These are phyloP conservation scores for Spiraea crenata DNA, from an alignment of 331 rosid species.

Conservation along the genomic window DNA sequence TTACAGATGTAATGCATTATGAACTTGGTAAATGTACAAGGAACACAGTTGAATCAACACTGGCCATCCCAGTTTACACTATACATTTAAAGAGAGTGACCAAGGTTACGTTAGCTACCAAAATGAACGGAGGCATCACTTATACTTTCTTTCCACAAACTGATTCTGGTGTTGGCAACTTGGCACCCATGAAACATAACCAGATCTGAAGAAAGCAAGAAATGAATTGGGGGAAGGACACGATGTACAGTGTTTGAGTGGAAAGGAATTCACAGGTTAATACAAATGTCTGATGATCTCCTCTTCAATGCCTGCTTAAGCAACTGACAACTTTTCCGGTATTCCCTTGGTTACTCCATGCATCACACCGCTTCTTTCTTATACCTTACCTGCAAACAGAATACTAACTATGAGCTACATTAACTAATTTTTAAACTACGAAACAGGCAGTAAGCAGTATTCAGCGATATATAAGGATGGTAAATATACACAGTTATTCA, in stretches of 20 bases:
- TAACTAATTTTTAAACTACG: not conserved
- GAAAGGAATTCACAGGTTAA: conserved; percentile 3
- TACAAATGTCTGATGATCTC: not conserved
- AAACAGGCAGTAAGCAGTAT: too few relatives aligned
- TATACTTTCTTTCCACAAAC: not conserved
- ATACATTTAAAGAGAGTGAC: conserved; percentile 37
- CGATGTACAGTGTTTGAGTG: not conserved
- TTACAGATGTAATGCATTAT: not conserved
- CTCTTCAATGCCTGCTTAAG: conserved; percentile 13
- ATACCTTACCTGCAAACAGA: conserved; percentile 25
- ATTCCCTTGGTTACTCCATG: conserved; percentile 3
- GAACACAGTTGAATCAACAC: conserved; percentile 30
- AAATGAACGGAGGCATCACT: conserved; percentile 8
- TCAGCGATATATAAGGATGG: too few relatives aligned
- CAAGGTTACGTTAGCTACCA: conserved; percentile 13
- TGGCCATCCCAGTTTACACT: conserved; percentile 29
- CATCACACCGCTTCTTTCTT: conserved; percentile 17
- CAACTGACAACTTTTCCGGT: conserved; percentile 7
- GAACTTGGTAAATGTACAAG: not conserved
- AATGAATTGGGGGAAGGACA: too few relatives aligned
- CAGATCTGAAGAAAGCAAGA: not conserved
- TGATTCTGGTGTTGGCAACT: too few relatives aligned
- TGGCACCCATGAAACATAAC: not conserved
- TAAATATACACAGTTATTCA: too few relatives aligned
- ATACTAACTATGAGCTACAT: not conserved